phyloP scores from a whole-genome alignment of 306 rosid genomes.

The Prunus salicina region DNA sequence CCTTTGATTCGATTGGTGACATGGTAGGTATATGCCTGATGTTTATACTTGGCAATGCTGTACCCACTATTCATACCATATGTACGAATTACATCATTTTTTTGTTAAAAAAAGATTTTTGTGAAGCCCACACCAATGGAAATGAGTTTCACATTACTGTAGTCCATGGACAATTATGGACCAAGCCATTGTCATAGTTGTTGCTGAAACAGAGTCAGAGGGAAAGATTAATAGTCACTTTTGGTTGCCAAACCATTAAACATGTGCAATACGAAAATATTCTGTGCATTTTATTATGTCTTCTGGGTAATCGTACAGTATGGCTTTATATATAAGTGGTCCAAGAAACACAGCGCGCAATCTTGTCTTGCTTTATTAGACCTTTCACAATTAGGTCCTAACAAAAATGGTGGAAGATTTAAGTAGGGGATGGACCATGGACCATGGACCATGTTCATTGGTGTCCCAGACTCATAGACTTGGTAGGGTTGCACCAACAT shows the following conservation, averaged over 20 bases:
- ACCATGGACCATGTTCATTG: background rate
- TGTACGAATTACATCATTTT: no score
- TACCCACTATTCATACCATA: no score
- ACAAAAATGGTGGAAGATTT: background rate
- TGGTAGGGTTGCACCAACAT: conserved; percentile 5
- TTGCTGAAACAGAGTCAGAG: background rate
- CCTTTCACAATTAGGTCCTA: background rate
- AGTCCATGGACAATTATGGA: no score
- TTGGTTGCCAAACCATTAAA: background rate
- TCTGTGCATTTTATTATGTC: background rate
- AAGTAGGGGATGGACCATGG: background rate
- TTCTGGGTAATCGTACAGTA: background rate
- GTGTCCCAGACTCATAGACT: background rate
- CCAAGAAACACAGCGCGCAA: background rate
- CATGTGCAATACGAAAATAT: background rate
- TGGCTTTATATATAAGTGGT: background rate
- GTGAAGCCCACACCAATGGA: no score
- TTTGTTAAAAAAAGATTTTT: no score
- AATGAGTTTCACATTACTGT: no score
- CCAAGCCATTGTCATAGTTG: no score
- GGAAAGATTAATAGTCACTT: no score
- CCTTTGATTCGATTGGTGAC: background rate
- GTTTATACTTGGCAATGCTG: no score
- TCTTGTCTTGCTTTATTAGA: background rate
- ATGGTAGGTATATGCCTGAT: background rate